phyloP scores from a whole-genome alignment of 495 filamentous ascomycete genomes.

The Aspergillus homomorphus region DNA sequence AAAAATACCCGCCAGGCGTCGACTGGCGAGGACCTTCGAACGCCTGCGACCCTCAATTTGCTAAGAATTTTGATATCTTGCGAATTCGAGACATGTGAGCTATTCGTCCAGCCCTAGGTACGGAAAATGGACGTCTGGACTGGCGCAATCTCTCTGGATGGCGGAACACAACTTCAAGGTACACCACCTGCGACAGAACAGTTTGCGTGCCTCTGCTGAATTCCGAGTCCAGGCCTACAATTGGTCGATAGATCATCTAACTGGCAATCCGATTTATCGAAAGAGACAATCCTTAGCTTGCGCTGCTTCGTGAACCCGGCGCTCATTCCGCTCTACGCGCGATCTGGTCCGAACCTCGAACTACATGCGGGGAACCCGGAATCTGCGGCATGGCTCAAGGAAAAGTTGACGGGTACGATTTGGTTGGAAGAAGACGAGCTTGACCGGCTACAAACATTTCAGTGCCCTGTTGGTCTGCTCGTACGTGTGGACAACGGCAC shows the following conservation, averaged over 20 bases:
- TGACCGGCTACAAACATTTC: conserved; percentile 32
- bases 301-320: conserved; percentile 47
- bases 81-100: conserved; percentile 10
- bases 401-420: conserved; percentile 28
- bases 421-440: conserved; percentile 38
- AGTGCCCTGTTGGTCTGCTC: conserved; percentile 43
- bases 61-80: background rate
- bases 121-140: conserved; percentile 42
- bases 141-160: conserved; percentile 30
- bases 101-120: background rate
- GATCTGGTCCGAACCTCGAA: conserved; percentile 50
- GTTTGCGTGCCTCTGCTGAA: background rate
- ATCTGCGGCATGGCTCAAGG: conserved; percentile 45
- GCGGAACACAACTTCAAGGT: conserved; percentile 37
- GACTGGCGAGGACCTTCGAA: background rate
- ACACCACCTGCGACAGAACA: conserved; percentile 10
- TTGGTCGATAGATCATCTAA: conserved; percentile 36
- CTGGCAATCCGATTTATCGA: conserved; percentile 40
- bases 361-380: conserved; percentile 35
- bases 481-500: conserved; percentile 28
- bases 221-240: conserved; percentile 31
- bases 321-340: conserved; percentile 47
- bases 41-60: background rate
- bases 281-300: conserved; percentile 34
- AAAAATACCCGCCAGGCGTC: background rate